phyloP scores from a whole-genome alignment of 306 rosid species.

The Rosa rugosa region DNA sequence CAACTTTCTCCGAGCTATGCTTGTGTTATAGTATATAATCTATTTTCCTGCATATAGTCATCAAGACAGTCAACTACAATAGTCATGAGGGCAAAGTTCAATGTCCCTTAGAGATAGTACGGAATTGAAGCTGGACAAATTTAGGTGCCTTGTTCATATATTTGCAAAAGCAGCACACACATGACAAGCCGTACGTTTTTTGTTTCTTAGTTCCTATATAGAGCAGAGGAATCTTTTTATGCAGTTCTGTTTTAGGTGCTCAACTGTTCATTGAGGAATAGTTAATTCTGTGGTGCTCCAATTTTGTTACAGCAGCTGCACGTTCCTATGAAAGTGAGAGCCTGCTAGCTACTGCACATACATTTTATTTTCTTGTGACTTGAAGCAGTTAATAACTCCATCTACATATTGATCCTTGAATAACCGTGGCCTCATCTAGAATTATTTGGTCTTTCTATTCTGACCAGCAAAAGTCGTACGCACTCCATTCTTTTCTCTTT shows the following conservation, averaged over 20 bases:
- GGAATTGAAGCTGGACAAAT: too few species aligned
- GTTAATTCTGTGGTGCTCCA: background rate
- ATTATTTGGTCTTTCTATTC: background rate
- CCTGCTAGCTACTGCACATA: background rate
- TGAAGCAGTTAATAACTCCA: background rate
- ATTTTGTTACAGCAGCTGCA: background rate
- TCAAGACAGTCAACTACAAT: too few species aligned
- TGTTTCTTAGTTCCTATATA: too few species aligned
- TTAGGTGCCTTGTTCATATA: too few species aligned
- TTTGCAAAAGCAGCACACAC: too few species aligned
- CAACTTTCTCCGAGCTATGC: background rate
- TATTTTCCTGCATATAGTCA: too few species aligned
- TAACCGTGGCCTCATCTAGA: background rate
- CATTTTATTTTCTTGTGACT: background rate
- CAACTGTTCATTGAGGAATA: background rate
- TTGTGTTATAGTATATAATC: too few species aligned
- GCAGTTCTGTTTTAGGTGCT: background rate
- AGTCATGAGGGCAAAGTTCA: background rate
- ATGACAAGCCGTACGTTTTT: too few species aligned
- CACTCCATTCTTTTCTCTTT: background rate
- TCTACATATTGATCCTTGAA: background rate
- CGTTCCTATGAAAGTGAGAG: background rate
- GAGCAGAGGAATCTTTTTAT: too few species aligned
- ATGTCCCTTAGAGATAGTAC: background rate
- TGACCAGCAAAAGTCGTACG: background rate